A percentile compares a stretch with the other conserved stretches of the same genome.
Evolutionary conservation across 1,284 basidiomycete genomes (phyloP).

Genomic region (Marasmius fiardii): DNA sequence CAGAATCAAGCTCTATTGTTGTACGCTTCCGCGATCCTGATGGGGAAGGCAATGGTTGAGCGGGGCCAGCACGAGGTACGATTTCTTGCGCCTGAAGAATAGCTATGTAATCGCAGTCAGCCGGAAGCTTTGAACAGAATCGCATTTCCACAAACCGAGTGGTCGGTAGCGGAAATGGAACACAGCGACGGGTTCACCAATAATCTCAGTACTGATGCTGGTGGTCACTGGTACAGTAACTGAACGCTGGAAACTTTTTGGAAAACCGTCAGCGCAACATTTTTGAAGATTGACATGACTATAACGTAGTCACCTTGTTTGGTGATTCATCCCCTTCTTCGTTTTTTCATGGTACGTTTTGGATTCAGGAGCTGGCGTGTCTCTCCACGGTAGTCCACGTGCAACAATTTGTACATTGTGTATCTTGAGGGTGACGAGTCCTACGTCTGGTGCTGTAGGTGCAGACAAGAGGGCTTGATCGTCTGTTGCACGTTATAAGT

Average conservation of each 20-base stretch:
- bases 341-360: background rate
- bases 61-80: background rate
- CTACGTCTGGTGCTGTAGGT: background rate
- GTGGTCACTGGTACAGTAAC: too few relatives aligned
- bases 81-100: conserved; percentile 7
- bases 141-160: background rate
- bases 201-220: too few relatives aligned
- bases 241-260: background rate
- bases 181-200: background rate
- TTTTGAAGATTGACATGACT: background rate
- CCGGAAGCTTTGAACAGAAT: background rate
- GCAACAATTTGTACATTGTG: background rate
- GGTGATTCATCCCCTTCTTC: background rate
- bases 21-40: background rate
- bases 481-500: background rate
- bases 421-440: background rate
- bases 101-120: background rate
- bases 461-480: background rate
- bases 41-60: background rate
- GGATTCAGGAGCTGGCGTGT: background rate
- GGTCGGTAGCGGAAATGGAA: background rate
- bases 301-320: background rate
- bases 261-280: background rate
- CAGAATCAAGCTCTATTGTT: background rate
- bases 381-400: too few relatives aligned